Conservation (phyloP, 1,139 yeast species). For the Yamadazyma membranifaciens region DNA sequence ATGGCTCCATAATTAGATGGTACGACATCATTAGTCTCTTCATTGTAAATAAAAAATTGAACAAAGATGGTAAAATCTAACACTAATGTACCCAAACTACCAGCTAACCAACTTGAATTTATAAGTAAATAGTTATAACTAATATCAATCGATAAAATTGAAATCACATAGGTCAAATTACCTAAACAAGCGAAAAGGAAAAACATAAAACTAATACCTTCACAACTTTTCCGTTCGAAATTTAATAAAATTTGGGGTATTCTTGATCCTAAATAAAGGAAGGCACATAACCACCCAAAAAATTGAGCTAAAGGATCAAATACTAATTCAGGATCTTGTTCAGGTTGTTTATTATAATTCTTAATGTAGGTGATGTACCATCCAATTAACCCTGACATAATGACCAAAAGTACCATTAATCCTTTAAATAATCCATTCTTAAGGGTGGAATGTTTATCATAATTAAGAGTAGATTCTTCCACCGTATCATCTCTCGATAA, state of each 20-base stretch:
- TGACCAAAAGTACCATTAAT: conserved; percentile 66
- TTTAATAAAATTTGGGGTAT: conserved; percentile 86
- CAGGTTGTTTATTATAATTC: conserved; percentile 31
- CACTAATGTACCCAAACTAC: conserved; percentile 82
- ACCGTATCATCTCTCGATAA: conserved; percentile 36
- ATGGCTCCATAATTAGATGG: conserved; percentile 11
- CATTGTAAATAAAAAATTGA: conserved; percentile 82
- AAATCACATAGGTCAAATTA: conserved; percentile 81
- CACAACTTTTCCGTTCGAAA: conserved; percentile 82
- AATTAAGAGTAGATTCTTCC: conserved; percentile 22
- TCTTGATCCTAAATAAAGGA: conserved; percentile 81
- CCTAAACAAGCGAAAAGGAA: conserved; percentile 93
- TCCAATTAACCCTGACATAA: conserved; percentile 78
- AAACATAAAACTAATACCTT: conserved; percentile 88
- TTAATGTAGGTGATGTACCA: conserved; percentile 69
- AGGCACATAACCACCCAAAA: conserved; percentile 91
- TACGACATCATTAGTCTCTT: conserved; percentile 15
- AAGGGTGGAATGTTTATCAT: conserved; percentile 10
- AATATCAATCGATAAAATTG: conserved; percentile 74
- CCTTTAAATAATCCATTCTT: conserved; percentile 40
- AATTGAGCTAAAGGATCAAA: conserved; percentile 79
- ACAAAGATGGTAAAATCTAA: conserved; percentile 82
- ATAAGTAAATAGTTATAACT: conserved; percentile 69
- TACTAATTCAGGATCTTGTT: conserved; percentile 34
- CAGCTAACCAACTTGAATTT: conserved; percentile 90